Percentiles rank a stretch among this genome's conserved stretches.
These are phyloP conservation scores for Synchytrium microbalum DNA, from an alignment of 371 early-diverging fungal genomes.

Conservation along the genomic window DNA sequence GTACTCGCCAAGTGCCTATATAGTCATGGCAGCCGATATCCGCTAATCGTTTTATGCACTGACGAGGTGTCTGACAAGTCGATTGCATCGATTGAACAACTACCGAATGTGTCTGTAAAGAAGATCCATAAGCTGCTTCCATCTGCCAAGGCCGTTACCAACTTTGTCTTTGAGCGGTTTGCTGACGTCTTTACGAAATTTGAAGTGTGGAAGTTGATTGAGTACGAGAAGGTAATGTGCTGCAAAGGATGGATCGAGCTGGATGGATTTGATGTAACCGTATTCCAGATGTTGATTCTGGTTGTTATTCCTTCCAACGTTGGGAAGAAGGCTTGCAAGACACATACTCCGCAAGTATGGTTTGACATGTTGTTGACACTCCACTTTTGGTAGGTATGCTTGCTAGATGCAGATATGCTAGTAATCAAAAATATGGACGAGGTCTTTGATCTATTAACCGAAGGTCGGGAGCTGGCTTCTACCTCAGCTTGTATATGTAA, in stretches of 20 bases:
- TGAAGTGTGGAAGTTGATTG: slow-evolving; percentile 20
- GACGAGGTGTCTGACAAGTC: neutral
- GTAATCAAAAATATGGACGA: slow-evolving; percentile 24
- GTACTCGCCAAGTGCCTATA: neutral
- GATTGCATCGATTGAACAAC: neutral
- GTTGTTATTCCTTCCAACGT: no score
- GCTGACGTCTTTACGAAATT: slow-evolving; percentile 26
- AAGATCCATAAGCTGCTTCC: no score
- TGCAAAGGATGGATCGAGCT: no score
- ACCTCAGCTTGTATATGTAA: slow-evolving; percentile 46
- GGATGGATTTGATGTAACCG: no score
- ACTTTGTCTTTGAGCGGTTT: slow-evolving; percentile 33
- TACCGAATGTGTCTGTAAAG: neutral
- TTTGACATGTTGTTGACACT: no score
- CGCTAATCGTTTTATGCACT: neutral
- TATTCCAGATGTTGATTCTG: no score
- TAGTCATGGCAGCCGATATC: neutral
- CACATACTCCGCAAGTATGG: no score
- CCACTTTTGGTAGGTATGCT: no score
- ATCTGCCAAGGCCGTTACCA: no score
- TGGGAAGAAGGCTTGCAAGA: no score
- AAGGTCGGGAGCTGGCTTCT: slow-evolving; percentile 33
- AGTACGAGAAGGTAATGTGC: slow-evolving; percentile 20
- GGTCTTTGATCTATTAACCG: slow-evolving; percentile 16
- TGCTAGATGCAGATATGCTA: slow-evolving; percentile 23